Conservation (phyloP, 129 eudicot genomes). For the Chrysanthemum lavandulifolium region DNA sequence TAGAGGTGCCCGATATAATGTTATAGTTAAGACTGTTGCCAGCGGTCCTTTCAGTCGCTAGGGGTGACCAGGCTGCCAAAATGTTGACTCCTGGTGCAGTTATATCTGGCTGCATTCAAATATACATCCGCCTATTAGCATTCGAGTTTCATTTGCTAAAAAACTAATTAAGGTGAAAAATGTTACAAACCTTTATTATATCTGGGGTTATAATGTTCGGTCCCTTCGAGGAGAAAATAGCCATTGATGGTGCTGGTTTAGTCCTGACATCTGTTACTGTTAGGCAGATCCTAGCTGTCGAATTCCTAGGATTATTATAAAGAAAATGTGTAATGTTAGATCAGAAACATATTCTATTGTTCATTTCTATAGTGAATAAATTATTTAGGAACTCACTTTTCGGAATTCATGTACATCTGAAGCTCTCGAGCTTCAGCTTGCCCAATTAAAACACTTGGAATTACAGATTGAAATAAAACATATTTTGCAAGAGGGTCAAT, state of each 20-base stretch:
- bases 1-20: conserved; percentile 66
- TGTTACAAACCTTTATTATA: conserved; percentile 48
- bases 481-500: conserved; percentile 43
- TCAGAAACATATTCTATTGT: not conserved
- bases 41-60: conserved; percentile 35
- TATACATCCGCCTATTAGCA: not conserved
- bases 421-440: conserved; percentile 51
- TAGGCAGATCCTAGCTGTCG: conserved; percentile 50
- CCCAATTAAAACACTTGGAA: conserved; percentile 40
- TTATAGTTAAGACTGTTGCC: conserved; percentile 46
- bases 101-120: conserved; percentile 59
- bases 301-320: conserved; percentile 36
- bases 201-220: conserved; percentile 61
- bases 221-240: conserved; percentile 62
- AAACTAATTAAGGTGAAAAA: not conserved
- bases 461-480: conserved; percentile 32
- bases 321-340: conserved; percentile 2
- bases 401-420: conserved; percentile 40
- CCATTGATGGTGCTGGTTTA: conserved; percentile 57
- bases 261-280: conserved; percentile 41
- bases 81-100: conserved; percentile 73
- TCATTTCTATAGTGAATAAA: not conserved
- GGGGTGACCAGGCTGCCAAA: conserved; percentile 79
- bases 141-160: conserved; percentile 15
- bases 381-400: conserved; percentile 37